A percentile compares a stretch with the other conserved stretches of the same genome.
These are phyloP conservation scores for Prunus armeniaca DNA, from an alignment of 306 rosid genomes.

Conservation along the genomic window DNA sequence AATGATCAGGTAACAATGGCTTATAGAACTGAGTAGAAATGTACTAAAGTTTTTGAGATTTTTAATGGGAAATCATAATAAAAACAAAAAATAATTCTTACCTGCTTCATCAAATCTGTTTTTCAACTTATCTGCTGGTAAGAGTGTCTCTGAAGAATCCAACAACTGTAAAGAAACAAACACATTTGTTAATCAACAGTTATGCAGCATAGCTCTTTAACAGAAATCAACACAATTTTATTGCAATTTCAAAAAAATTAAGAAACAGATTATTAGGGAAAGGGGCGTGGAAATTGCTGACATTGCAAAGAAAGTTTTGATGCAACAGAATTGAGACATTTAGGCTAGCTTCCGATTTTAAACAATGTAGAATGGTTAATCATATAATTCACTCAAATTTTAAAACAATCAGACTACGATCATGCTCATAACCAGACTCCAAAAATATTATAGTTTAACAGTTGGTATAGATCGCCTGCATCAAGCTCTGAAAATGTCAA, in stretches of 20 bases:
- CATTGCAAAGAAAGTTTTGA: not conserved
- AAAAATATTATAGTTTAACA: not conserved
- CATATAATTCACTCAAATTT: not conserved
- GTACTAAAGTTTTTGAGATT: not conserved
- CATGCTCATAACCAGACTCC: not conserved
- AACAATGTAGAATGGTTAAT: not conserved
- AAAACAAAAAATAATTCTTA: constrained; percentile 6
- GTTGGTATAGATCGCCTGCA: not conserved
- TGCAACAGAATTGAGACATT: not conserved
- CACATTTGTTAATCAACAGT: not conserved
- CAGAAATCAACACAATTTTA: not conserved
- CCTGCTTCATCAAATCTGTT: constrained; percentile 71
- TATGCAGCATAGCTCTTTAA: not conserved
- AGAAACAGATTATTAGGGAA: not conserved
- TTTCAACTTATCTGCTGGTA: constrained; percentile 69
- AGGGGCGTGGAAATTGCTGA: not conserved
- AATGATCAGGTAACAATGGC: not conserved
- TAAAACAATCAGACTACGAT: not conserved
- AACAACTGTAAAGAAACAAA: constrained; percentile 49
- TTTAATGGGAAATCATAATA: not conserved
- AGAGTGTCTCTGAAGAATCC: constrained; percentile 69
- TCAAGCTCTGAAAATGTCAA: not conserved
- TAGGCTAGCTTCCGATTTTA: not conserved
- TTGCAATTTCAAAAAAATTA: not conserved
- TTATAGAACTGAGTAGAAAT: not conserved